Percentiles rank a stretch among this genome's conserved stretches.
Evolutionary conservation across 192 early-diverging fungal genomes (phyloP).

Genomic region (Backusella tarrabulga): DNA sequence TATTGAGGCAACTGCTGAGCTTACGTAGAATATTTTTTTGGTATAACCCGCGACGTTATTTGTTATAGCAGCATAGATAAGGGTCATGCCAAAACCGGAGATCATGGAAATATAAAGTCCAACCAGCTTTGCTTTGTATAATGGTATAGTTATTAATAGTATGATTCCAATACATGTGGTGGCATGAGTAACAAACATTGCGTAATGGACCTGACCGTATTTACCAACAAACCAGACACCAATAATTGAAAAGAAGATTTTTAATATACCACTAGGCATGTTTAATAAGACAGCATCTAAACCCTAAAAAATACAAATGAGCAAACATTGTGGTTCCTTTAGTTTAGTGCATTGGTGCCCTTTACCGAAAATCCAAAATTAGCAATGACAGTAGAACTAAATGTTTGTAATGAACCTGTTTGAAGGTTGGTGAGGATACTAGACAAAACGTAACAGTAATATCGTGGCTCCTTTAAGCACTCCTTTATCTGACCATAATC

Average conservation of each 20-base stretch:
- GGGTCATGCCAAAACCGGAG: neutral
- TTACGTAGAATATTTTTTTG: slow-evolving; percentile 19
- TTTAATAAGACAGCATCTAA: slow-evolving; percentile 19
- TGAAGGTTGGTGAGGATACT: slow-evolving; percentile 16
- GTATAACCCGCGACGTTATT: slow-evolving; percentile 16
- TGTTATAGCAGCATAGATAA: slow-evolving; percentile 6
- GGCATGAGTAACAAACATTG: neutral
- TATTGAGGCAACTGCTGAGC: neutral
- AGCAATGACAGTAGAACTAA: slow-evolving; percentile 10
- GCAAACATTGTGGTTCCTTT: neutral
- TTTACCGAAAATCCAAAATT: slow-evolving; percentile 26
- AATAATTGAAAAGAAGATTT: slow-evolving; percentile 1
- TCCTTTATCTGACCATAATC: slow-evolving; percentile 27
- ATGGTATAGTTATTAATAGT: slow-evolving; percentile 13
- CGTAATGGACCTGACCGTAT: neutral
- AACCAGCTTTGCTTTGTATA: slow-evolving; percentile 5
- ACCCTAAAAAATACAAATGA: neutral
- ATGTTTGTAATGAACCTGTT: slow-evolving; percentile 26
- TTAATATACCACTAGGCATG: slow-evolving; percentile 19
- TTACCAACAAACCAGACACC: neutral
- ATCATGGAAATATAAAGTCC: slow-evolving; percentile 21
- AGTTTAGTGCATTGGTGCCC: neutral
- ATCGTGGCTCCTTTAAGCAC: slow-evolving; percentile 13
- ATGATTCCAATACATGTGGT: slow-evolving; percentile 13
- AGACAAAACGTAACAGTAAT: slow-evolving; percentile 3